Percentiles rank a stretch among this genome's conserved stretches.
These are phyloP conservation scores for Ophiostoma novo-ulmi DNA, from an alignment of 2,329 filamentous ascomycete species.

Conservation along the genomic window DNA sequence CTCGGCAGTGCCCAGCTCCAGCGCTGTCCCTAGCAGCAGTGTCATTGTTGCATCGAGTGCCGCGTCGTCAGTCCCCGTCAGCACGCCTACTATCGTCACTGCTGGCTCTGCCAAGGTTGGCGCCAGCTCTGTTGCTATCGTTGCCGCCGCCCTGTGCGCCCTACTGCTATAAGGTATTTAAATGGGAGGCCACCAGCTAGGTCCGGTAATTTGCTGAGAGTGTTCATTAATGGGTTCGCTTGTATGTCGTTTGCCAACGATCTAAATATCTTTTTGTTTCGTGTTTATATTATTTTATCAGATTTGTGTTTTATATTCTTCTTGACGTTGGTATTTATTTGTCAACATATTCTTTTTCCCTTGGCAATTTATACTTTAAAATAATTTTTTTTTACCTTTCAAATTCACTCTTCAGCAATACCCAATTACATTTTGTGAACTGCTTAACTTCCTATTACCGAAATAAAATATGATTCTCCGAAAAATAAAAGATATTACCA, in stretches of 20 bases:
- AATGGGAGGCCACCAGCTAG: not conserved
- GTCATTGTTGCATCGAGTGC: not conserved
- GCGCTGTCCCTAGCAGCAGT: not conserved
- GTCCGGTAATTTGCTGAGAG: not conserved
- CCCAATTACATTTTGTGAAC: too few relatives aligned
- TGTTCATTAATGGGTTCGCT: not conserved
- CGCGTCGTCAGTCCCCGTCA: not conserved
- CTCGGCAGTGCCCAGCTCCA: not conserved
- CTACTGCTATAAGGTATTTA: constrained; percentile 14
- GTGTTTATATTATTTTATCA: too few relatives aligned
- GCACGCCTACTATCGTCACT: constrained; percentile 17
- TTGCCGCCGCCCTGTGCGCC: constrained; percentile 8
- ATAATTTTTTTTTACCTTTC: too few relatives aligned
- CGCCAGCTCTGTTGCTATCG: constrained; percentile 15
- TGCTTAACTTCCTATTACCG: too few relatives aligned
- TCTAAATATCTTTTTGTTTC: not conserved
- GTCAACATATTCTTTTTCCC: too few relatives aligned
- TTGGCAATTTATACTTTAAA: too few relatives aligned
- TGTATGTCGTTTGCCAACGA: not conserved
- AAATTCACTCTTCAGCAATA: too few relatives aligned
- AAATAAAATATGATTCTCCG: too few relatives aligned
- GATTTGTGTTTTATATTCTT: too few relatives aligned
- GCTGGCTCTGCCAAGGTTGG: constrained; percentile 21
- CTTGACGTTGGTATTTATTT: too few relatives aligned
- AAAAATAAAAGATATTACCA: too few relatives aligned